Evolutionary conservation across 108 stramenopile species (phyloP).

Genomic region (Thalassiosira profunda): DNA sequence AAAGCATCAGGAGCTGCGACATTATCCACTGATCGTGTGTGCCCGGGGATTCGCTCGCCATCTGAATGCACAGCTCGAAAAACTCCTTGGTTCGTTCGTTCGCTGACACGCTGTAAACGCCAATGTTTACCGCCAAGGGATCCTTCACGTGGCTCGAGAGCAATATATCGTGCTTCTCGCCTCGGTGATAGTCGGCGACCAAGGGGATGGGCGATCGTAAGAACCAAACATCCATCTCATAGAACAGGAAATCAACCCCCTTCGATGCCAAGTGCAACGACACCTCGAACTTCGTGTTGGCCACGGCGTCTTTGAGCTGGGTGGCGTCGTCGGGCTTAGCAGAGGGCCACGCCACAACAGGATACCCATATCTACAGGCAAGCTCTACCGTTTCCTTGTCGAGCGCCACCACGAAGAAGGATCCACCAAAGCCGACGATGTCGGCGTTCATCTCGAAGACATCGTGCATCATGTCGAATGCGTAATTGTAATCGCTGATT

Average conservation of each 20-base stretch:
- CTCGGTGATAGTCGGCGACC: constrained; percentile 7
- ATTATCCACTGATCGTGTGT: constrained; percentile 51
- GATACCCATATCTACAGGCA: constrained; percentile 45
- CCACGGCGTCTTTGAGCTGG: constrained; percentile 20
- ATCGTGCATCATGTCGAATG: constrained; percentile 50
- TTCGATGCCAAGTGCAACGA: constrained; percentile 25
- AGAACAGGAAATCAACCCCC: constrained; percentile 36
- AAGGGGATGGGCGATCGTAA: constrained; percentile 19
- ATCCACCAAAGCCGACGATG: constrained; percentile 26
- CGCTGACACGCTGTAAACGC: constrained; percentile 39
- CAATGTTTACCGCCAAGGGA: constrained; percentile 40
- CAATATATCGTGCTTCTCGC: constrained; percentile 14
- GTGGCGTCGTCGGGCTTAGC: not conserved
- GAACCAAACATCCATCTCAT: constrained; percentile 61
- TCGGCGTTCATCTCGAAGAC: constrained; percentile 47
- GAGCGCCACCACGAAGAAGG: constrained; percentile 43
- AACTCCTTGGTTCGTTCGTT: constrained; percentile 34
- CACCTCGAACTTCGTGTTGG: constrained; percentile 36
- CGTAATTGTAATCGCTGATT: constrained; percentile 48
- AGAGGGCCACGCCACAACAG: constrained; percentile 22
- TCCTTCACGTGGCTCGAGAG: constrained; percentile 42
- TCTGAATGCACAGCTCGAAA: constrained; percentile 22
- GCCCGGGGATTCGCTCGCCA: constrained; percentile 7
- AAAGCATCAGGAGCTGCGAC: not conserved
- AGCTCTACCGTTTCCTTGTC: constrained; percentile 27